Base-by-base conservation (phyloP, 176 grass and related monocot genomes). In the Hyparrhenia diplandra region DNA sequence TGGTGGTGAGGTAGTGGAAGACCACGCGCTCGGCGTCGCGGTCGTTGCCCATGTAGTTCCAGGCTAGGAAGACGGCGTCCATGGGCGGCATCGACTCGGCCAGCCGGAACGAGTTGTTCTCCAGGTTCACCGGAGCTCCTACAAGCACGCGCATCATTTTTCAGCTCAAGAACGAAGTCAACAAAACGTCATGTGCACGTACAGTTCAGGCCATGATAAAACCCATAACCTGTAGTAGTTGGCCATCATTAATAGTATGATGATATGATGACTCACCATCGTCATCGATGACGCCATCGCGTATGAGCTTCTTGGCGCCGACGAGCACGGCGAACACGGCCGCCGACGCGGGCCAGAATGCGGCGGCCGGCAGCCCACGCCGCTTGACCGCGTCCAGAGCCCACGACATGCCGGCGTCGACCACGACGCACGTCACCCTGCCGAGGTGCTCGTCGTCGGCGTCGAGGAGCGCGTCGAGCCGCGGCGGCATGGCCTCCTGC, bases 211-310 rank as follows among this genome's bases (percentile, higher is more conserved):
- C n/a, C n/a, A n/a, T n/a, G n/a, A n/a, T n/a, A n/a, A n/a, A n/a
- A n/a, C 12, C 37, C 36, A 45, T 43, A 28, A 70, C 17, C 4
- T 16, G 6, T 35, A 4, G 40, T n/a, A 5, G n/a, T n/a, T n/a
- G 21, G 58, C 24, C n/a, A n/a, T n/a, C 55, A 25, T 11, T 30
- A 63, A n/a, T n/a, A n/a, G n/a, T n/a, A n/a, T n/a, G n/a, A 16
- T 63, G 8, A 37, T 7, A n/a, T n/a, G n/a, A 8, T 2, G 2
- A 32, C 63, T 36, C 67, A 91, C 89, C 89, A 20, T 91, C 68
- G 66, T 52, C 89, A 80, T 88, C 78, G 54, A 88, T 88, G 73
- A 88, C 82, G 30, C 89, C 86, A 49, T 84, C 82, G 6, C 41
- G 45, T 11, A 88, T 77, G 14, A 91, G 74, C 18, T 76, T n/a